A percentile compares a stretch with the other conserved stretches of the same genome.
Conservation (phyloP, 805 yeast genomes). For the Yarrowia deformans region DNA sequence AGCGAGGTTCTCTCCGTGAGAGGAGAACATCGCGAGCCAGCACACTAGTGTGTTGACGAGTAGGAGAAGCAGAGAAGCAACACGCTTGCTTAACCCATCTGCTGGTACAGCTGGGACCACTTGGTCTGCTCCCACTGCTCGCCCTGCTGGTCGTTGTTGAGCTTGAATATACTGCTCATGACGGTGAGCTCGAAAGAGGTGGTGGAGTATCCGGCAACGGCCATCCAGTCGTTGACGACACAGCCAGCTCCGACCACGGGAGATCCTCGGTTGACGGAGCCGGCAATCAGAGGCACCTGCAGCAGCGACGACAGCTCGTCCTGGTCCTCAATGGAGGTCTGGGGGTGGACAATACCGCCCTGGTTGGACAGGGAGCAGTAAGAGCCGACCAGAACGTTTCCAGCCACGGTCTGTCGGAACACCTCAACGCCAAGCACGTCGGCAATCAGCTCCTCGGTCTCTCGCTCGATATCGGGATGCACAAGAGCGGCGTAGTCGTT, state of each 20-base stretch:
- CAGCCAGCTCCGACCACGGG: conserved; percentile 98
- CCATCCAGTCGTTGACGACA: conserved; percentile 98
- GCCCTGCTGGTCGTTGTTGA: conserved; percentile 50
- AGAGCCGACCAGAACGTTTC: conserved; percentile 96
- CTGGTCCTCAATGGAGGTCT: conserved; percentile 95
- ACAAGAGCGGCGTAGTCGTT: conserved; percentile 98
- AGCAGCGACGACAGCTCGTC: conserved; percentile 94
- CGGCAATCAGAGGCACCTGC: conserved; percentile 98
- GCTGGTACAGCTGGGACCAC: conserved; percentile 40
- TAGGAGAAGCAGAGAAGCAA: background rate
- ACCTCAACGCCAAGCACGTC: conserved; percentile 99
- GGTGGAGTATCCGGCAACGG: conserved; percentile 96
- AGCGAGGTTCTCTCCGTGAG: background rate
- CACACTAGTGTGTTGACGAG: conserved; percentile 3
- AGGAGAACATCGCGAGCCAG: background rate
- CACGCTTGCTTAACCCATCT: conserved; percentile 22
- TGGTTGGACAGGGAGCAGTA: conserved; percentile 94
- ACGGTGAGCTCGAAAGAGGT: conserved; percentile 99
- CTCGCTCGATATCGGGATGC: conserved; percentile 99
- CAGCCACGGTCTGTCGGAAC: conserved; percentile 98
- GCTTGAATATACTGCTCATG: conserved; percentile 86
- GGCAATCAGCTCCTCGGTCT: conserved; percentile 97
- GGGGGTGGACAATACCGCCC: conserved; percentile 98
- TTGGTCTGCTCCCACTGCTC: conserved; percentile 39
- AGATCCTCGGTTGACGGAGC: conserved; percentile 97